Evolutionary conservation across 225 moss, liverwort and hornwort genomes (phyloP).

Genomic region (Pseudisothecium myosuroides): DNA sequence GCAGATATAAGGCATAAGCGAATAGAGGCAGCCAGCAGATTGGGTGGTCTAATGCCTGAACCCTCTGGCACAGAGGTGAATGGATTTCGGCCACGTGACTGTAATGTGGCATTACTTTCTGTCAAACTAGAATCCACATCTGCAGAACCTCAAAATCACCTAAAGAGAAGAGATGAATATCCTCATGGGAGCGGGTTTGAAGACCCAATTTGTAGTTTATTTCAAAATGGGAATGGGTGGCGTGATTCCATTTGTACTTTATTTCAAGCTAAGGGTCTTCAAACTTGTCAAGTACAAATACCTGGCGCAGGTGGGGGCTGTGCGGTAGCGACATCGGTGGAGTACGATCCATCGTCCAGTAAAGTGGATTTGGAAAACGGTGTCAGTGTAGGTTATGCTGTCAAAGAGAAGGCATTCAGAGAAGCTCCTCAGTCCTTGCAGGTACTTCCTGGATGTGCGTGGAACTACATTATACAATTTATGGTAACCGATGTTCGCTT

Average conservation of each 20-base stretch:
- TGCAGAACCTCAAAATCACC: neutral
- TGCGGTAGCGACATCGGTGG: neutral
- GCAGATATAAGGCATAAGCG: neutral
- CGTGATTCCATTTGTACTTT: constrained; percentile 6
- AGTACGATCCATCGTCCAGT: neutral
- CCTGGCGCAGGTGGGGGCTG: neutral
- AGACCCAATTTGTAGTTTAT: constrained; percentile 1
- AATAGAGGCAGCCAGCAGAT: neutral
- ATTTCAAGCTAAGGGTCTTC: neutral
- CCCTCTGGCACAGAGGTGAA: neutral
- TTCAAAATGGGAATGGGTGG: neutral
- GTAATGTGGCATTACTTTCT: neutral
- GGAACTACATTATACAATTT: neutral
- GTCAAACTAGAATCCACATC: neutral
- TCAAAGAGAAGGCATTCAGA: neutral
- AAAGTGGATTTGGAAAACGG: neutral
- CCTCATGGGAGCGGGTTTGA: constrained; percentile 1
- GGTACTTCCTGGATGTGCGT: neutral
- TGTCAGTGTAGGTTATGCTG: neutral
- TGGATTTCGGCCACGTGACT: neutral
- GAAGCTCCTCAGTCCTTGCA: neutral
- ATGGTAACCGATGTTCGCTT: neutral
- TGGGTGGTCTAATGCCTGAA: neutral
- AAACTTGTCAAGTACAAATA: neutral
- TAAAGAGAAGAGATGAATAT: neutral